Evolutionary conservation across 305 asterid species (phyloP).

Genomic region (Solanum hybrid): DNA sequence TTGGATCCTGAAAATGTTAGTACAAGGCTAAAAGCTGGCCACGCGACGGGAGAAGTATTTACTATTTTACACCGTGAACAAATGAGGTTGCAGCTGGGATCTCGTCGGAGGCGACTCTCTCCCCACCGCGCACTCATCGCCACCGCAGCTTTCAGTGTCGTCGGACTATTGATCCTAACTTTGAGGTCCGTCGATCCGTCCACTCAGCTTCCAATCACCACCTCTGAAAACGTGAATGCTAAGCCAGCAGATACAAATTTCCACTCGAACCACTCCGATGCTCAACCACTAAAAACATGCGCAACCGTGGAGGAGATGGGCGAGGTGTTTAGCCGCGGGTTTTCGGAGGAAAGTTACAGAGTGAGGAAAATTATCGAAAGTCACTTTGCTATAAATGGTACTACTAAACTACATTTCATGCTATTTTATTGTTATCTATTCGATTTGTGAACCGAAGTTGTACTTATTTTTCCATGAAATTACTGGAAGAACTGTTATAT

Average conservation of each 20-base stretch:
- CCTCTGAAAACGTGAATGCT: not conserved
- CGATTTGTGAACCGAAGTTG: not conserved
- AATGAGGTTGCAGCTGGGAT: constrained; percentile 12
- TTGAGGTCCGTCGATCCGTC: constrained; percentile 19
- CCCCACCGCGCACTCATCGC: constrained; percentile 8
- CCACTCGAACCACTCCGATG: not conserved
- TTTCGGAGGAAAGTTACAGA: constrained; percentile 49
- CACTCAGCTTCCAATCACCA: not conserved
- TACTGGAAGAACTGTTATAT: not conserved
- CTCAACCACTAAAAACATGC: constrained; percentile 26
- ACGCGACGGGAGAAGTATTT: not conserved
- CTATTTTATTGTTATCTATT: not conserved
- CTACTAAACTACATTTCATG: not conserved
- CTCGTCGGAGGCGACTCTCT: constrained; percentile 15
- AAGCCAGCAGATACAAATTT: not conserved
- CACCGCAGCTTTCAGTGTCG: constrained; percentile 3
- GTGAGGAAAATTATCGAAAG: constrained; percentile 44
- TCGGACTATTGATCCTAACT: constrained; percentile 23
- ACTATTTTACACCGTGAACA: not conserved
- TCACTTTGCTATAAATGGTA: constrained; percentile 70
- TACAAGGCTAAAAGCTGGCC: not conserved
- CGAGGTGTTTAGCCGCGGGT: constrained; percentile 47
- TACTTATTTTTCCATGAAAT: not conserved
- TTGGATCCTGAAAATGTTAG: not conserved
- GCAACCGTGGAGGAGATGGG: constrained; percentile 97